Conservation (phyloP, 2,329 filamentous ascomycete species). For the Microdochium trichocladiopsis region DNA sequence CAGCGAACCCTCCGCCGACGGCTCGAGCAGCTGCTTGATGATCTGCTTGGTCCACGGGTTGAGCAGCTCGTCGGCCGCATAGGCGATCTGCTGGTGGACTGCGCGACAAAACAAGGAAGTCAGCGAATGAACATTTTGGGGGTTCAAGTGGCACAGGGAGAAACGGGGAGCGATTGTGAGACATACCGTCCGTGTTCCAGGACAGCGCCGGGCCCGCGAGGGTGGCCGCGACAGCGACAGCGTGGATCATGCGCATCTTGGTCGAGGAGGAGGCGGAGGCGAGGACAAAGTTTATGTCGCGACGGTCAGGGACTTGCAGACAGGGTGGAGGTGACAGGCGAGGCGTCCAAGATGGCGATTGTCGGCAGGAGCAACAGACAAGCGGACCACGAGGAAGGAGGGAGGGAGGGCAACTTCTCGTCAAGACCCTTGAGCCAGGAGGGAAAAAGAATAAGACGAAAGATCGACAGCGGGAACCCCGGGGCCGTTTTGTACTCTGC, state of each 20-base stretch:
- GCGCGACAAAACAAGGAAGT: background rate
- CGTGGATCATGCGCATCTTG: conserved; percentile 8
- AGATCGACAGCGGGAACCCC: too few relatives aligned
- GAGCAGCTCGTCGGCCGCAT: conserved; percentile 11
- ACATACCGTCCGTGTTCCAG: conserved; percentile 12
- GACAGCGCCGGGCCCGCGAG: conserved; percentile 6
- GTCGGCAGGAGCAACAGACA: too few relatives aligned
- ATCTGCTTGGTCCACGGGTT: conserved; percentile 8
- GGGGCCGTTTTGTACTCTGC: too few relatives aligned
- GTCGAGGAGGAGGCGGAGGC: background rate
- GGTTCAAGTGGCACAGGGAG: background rate
- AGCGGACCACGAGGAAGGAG: too few relatives aligned
- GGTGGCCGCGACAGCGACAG: conserved; percentile 5
- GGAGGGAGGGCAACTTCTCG: too few relatives aligned
- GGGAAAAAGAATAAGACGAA: too few relatives aligned
- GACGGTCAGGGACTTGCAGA: too few relatives aligned
- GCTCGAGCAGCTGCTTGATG: conserved; percentile 25
- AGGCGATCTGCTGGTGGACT: conserved; percentile 14
- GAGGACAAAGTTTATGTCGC: background rate
- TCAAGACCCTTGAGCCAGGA: too few relatives aligned
- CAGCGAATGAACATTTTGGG: background rate
- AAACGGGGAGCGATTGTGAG: background rate
- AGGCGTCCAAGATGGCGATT: too few relatives aligned
- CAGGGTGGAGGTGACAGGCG: too few relatives aligned
- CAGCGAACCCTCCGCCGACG: conserved; percentile 20